Conservation (phyloP, 2,329 filamentous ascomycete genomes). For the Ophiocordyceps polyrhachis-furcata region DNA sequence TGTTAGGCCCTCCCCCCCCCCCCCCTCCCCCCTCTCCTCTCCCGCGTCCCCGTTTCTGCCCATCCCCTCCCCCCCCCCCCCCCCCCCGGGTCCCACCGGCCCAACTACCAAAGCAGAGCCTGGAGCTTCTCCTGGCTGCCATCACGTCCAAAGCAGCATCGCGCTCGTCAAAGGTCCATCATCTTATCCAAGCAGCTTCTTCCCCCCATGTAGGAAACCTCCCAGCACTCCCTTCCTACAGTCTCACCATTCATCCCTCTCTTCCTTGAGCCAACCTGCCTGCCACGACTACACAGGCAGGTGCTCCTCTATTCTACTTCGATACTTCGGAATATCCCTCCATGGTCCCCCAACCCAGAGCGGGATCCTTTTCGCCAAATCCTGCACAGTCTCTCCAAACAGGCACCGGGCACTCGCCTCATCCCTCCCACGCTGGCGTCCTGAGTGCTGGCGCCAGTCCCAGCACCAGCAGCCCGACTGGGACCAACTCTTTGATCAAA, state of each 20-base stretch:
- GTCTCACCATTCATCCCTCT: constrained; percentile 8
- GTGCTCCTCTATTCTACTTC: constrained; percentile 14
- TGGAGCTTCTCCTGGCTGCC: neutral
- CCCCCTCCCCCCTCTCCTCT: neutral
- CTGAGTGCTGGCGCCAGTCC: constrained; percentile 42
- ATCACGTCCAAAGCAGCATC: neutral
- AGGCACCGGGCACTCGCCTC: constrained; percentile 34
- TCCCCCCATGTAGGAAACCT: constrained; percentile 17
- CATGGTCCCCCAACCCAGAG: constrained; percentile 42
- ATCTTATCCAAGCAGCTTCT: constrained; percentile 1
- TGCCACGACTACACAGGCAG: constrained; percentile 18
- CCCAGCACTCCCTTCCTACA: constrained; percentile 9
- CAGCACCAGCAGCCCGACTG: constrained; percentile 43
- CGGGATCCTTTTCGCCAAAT: constrained; percentile 46
- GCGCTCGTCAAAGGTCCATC: neutral
- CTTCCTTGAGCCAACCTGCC: constrained; percentile 13
- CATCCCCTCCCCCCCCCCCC: neutral
- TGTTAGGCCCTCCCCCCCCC: neutral
- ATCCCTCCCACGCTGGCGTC: constrained; percentile 36
- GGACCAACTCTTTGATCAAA: constrained; percentile 57
- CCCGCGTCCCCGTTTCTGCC: neutral
- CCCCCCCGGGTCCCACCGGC: constrained; percentile 2
- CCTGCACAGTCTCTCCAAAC: constrained; percentile 38
- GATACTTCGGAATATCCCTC: constrained; percentile 19
- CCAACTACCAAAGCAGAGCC: neutral